Conservation (phyloP, 306 rosid genomes). For the Biancaea sappan region DNA sequence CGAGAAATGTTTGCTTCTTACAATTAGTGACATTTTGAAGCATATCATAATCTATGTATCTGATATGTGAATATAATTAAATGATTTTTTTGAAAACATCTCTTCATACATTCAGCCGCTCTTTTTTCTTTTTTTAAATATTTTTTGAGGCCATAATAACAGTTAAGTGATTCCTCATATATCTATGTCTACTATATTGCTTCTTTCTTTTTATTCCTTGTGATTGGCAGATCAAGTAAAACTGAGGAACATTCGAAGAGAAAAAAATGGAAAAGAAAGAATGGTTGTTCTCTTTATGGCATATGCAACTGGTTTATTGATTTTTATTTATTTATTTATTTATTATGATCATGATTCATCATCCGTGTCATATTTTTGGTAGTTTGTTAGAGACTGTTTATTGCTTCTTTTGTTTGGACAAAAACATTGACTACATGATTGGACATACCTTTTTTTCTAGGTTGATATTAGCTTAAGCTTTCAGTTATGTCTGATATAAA, state of each 20-base stretch:
- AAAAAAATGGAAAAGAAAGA: not conserved
- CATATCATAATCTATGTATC: constrained; percentile 1
- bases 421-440: not conserved
- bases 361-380: not conserved
- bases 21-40: not conserved
- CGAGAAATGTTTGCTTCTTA: no score
- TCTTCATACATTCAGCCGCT: no score
- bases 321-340: not conserved
- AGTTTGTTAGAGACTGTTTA: not conserved
- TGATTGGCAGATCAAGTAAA: not conserved
- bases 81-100: not conserved
- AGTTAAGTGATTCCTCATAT: not conserved
- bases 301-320: not conserved
- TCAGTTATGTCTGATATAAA: constrained; percentile 21
- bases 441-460: not conserved
- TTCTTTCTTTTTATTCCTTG: not conserved
- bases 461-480: not conserved
- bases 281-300: not conserved
- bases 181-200: not conserved
- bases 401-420: not conserved
- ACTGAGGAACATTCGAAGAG: not conserved
- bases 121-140: no score
- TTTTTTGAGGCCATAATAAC: not conserved
- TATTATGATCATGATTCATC: not conserved
- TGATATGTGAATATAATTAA: not conserved